These are phyloP conservation scores for Lipomyces japonicus DNA, from an alignment of 805 yeast species.

Conservation along the genomic window DNA sequence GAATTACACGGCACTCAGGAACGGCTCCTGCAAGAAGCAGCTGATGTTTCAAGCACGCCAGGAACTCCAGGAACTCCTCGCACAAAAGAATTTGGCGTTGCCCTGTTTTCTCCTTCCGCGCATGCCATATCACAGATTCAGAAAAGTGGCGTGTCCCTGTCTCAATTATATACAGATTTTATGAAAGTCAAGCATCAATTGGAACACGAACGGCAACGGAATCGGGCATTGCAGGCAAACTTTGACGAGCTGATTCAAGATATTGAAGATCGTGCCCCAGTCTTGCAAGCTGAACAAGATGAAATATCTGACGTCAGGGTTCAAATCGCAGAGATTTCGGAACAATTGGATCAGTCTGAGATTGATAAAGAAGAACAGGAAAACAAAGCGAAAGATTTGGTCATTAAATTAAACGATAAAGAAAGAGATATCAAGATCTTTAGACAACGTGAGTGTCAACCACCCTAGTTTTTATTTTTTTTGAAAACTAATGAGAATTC, in stretches of 20 bases:
- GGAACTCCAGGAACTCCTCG: conserved; percentile 19
- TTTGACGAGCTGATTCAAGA: conserved; percentile 69
- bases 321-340: conserved; percentile 53
- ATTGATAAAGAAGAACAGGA: conserved; percentile 40
- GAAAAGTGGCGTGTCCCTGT: conserved; percentile 54
- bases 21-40: conserved; percentile 1
- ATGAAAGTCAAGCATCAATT: conserved; percentile 62
- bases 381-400: conserved; percentile 36
- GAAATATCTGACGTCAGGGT: conserved; percentile 55
- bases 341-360: conserved; percentile 45
- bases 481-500: no score
- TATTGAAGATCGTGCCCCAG: conserved; percentile 73
- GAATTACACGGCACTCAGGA: conserved; percentile 27
- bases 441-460: conserved; percentile 19
- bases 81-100: conserved; percentile 17
- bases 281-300: conserved; percentile 61
- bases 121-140: conserved; percentile 48
- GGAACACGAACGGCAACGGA: conserved; percentile 65
- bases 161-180: conserved; percentile 63
- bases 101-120: conserved; percentile 54
- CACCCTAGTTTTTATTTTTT: neutral
- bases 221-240: conserved; percentile 65
- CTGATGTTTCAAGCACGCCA: conserved; percentile 5
- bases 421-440: conserved; percentile 34
- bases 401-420: conserved; percentile 37